These are phyloP conservation scores for Aspergillus clavatus DNA, from an alignment of 2,329 filamentous ascomycete species.

Conservation along the genomic window DNA sequence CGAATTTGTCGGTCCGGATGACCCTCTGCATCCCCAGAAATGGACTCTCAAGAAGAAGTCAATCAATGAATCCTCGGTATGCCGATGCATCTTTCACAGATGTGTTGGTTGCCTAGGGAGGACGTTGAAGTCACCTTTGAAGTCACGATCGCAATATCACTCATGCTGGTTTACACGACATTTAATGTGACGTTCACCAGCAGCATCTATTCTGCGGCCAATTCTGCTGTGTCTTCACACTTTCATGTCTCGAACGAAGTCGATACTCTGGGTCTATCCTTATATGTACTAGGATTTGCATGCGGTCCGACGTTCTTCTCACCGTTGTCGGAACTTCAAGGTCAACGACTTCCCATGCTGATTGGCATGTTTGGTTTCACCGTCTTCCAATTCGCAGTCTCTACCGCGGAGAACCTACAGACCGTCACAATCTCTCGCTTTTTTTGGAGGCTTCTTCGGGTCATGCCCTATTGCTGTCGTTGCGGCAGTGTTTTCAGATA, in stretches of 20 bases:
- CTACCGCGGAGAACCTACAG: conserved; percentile 34
- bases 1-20: conserved; percentile 75
- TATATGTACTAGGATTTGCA: conserved; percentile 46
- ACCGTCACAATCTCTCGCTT: conserved; percentile 43
- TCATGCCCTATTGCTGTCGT: conserved; percentile 51
- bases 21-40: conserved; percentile 82
- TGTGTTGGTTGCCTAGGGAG: neutral
- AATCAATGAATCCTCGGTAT: conserved; percentile 23
- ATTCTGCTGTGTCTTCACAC: conserved; percentile 49
- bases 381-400: conserved; percentile 41
- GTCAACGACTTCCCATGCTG: conserved; percentile 49
- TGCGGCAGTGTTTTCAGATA: conserved; percentile 53
- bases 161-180: conserved; percentile 45
- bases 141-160: conserved; percentile 21
- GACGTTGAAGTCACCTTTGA: neutral
- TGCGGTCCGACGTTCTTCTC: conserved; percentile 55
- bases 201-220: conserved; percentile 70
- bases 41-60: conserved; percentile 77
- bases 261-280: conserved; percentile 36
- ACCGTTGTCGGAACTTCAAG: conserved; percentile 55
- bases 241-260: conserved; percentile 53
- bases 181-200: conserved; percentile 51
- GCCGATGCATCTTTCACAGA: neutral
- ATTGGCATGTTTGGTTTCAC: conserved; percentile 36
- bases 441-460: conserved; percentile 50